These are phyloP conservation scores for Pseudogymnoascus sp. DNA, from an alignment of 2,329 filamentous ascomycete genomes.

Conservation along the genomic window DNA sequence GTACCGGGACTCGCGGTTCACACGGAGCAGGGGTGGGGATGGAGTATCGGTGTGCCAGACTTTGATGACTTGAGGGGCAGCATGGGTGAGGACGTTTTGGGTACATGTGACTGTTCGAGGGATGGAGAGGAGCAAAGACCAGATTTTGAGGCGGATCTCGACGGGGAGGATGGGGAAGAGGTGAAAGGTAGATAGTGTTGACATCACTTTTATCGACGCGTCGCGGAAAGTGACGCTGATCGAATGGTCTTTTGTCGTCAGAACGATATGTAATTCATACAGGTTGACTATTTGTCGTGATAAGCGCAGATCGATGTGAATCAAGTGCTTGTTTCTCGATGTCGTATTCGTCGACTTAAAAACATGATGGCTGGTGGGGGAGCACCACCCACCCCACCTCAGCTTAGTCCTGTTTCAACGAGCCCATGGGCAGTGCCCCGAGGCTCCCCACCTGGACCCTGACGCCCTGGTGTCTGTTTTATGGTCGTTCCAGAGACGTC, in stretches of 20 bases:
- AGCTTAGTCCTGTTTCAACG: not conserved
- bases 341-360: not conserved
- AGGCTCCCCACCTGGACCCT: not conserved
- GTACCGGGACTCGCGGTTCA: slow-evolving; percentile 11
- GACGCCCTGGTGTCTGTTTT: not conserved
- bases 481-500: not conserved
- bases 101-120: slow-evolving; percentile 19
- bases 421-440: not conserved
- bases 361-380: not conserved
- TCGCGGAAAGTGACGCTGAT: not conserved
- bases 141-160: slow-evolving; percentile 25
- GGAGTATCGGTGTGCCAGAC: not conserved
- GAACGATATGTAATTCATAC: not conserved
- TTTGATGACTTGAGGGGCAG: slow-evolving; percentile 5
- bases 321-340: not conserved
- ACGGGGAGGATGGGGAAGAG: slow-evolving; percentile 22
- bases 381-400: not conserved
- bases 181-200: slow-evolving; percentile 17
- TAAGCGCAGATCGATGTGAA: not conserved
- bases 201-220: not conserved
- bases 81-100: slow-evolving; percentile 8
- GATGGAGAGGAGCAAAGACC: slow-evolving; percentile 13
- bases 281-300: not conserved
- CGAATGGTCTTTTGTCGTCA: not conserved
- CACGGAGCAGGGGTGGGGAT: slow-evolving; percentile 10